Evolutionary conservation across 768 basidiomycete species (phyloP).

Genomic region (Daedaleopsis sinensis): DNA sequence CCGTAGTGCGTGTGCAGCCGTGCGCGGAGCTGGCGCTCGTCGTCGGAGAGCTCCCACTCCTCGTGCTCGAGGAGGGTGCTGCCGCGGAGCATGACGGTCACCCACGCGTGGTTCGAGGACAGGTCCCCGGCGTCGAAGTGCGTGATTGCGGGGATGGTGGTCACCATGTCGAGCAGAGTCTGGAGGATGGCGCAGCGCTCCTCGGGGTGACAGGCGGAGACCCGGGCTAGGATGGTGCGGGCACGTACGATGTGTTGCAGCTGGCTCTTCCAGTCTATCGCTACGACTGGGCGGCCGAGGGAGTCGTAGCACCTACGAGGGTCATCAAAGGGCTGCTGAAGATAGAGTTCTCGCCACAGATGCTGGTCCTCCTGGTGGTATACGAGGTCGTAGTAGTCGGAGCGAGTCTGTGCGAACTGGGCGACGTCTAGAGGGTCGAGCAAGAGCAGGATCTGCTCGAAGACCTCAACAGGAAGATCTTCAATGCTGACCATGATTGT

Average conservation of each 20-base stretch:
- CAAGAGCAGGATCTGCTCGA: slow-evolving; percentile 58
- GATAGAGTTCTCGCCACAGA: slow-evolving; percentile 66
- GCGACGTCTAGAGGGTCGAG: slow-evolving; percentile 67
- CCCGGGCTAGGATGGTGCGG: slow-evolving; percentile 45
- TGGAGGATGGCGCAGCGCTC: slow-evolving; percentile 48
- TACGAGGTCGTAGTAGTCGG: slow-evolving; percentile 43
- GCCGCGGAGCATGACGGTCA: slow-evolving; percentile 44
- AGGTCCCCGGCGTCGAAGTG: slow-evolving; percentile 27
- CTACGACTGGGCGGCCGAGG: slow-evolving; percentile 26
- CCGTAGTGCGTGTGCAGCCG: slow-evolving; percentile 62
- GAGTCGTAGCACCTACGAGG: slow-evolving; percentile 51
- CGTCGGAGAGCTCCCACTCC: slow-evolving; percentile 24
- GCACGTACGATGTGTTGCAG: slow-evolving; percentile 61
- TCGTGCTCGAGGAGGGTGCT: slow-evolving; percentile 48
- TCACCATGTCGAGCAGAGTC: slow-evolving; percentile 55
- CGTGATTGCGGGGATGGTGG: slow-evolving; percentile 42
- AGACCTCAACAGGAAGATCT: slow-evolving; percentile 56
- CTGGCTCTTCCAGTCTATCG: slow-evolving; percentile 50
- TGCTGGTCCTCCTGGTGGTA: slow-evolving; percentile 51
- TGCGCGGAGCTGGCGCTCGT: slow-evolving; percentile 50
- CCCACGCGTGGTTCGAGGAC: slow-evolving; percentile 57
- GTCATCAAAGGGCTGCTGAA: slow-evolving; percentile 65
- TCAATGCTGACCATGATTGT: slow-evolving; percentile 17
- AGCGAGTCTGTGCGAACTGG: slow-evolving; percentile 52
- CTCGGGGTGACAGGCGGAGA: slow-evolving; percentile 38